Base-by-base conservation (phyloP, 768 basidiomycete species). In the Russula griseocarnosa region DNA sequence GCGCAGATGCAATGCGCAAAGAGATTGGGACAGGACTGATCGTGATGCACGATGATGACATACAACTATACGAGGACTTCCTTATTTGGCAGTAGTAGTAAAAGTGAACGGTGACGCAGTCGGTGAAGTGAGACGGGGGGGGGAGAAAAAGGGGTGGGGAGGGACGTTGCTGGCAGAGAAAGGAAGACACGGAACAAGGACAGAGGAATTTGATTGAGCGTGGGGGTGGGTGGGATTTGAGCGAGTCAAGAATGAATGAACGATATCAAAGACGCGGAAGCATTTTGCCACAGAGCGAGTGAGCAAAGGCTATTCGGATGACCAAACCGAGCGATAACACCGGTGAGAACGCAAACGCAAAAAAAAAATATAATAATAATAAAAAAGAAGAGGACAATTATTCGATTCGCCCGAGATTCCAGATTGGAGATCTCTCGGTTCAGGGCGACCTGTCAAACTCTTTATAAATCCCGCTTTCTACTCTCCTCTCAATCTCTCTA, bases 281-380 rank as follows among this genome's bases (percentile, higher is more conserved):
- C 62, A 63, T 63, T 62, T 62, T 24, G 24, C 28, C 46, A 36
- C 44, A 53, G 44, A 40, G 28, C 32, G n/a, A 28, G 32, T 11
- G 30, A 38, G 34, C 53, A 62, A 62, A 62, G 47, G 22, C 51
- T 50, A 55, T 60, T 67, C 63, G 66, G 66, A 65, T 67, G 66
- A 67, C 66, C 54, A 67, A 67, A 61, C 55, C 36, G 52, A 60
- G 59, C 66, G 66, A 66, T 57, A 61, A 67, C 57, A 57, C 66
- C 66, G 66, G 66, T 60, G 51, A 44, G n/a, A 46, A 24, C n/a
- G 26, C 42, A 22, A 36, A 30, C 20, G 36, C 44, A 34, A n/a
- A 30, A 55, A 24, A 54, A 55, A 53, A 38, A 11, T 11, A 47
- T 5, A n/a, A 26, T 5, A 42, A 50, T 26, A 50, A 62, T 36